phyloP scores from a whole-genome alignment of 2,329 filamentous ascomycete species.

The Apiospora aurea region DNA sequence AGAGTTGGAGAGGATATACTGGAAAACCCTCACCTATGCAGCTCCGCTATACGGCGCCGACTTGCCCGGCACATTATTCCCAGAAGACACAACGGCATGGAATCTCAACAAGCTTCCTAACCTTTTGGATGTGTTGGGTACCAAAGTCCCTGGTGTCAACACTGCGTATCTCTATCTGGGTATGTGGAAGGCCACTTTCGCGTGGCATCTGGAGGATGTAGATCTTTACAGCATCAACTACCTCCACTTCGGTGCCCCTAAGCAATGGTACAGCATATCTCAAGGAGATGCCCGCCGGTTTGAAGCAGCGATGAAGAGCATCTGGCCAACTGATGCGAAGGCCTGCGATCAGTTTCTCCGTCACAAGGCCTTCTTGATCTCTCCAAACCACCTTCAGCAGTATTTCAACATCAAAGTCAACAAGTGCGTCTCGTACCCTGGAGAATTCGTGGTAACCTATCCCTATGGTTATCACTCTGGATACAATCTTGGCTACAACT shows the following conservation, averaged over 20 bases:
- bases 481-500: constrained; percentile 98
- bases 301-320: constrained; percentile 91
- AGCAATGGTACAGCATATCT: constrained; percentile 99
- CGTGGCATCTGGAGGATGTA: constrained; percentile 98
- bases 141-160: constrained; percentile 96
- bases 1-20: constrained; percentile 93
- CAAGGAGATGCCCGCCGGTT: constrained; percentile 93
- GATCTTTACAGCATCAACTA: constrained; percentile 99
- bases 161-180: constrained; percentile 97
- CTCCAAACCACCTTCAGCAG: constrained; percentile 83
- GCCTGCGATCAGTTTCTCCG: constrained; percentile 95
- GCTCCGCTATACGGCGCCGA: constrained; percentile 95
- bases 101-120: constrained; percentile 96
- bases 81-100: constrained; percentile 84
- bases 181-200: constrained; percentile 99
- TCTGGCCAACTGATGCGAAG: constrained; percentile 95
- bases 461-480: constrained; percentile 98
- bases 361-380: constrained; percentile 97
- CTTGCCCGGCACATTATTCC: constrained; percentile 93
- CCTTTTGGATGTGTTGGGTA: constrained; percentile 89
- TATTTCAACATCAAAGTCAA: constrained; percentile 97
- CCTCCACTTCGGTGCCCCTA: constrained; percentile 96
- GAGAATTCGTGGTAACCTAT: constrained; percentile 98
- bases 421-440: constrained; percentile 92
- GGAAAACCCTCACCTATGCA: constrained; percentile 96